Base-by-base conservation (phyloP, 2,329 filamentous ascomycete species). In the Phialophora expanda region DNA sequence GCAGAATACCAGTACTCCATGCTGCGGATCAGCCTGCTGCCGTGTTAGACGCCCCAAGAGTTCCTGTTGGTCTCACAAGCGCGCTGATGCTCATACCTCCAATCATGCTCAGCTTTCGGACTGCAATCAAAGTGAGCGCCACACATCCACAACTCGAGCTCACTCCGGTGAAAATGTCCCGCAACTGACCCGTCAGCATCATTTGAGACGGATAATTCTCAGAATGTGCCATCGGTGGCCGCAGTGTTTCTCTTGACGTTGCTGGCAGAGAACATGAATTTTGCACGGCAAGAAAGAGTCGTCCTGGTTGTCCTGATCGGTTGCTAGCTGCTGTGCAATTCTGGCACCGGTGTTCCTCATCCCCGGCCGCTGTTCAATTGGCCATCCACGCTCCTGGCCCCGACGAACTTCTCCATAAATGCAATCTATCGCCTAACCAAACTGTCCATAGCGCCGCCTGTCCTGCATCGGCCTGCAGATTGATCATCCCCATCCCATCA, bases 381-480 rank as follows among this genome's bases (percentile, higher is more conserved):
- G 56, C 44, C 28, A 48, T 50, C 56, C 41, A 58, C 22, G 12
- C 4, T n/a, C 30, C 60, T n/a, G 38, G 34, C 60, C 50, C 60
- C 41, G 28, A 30, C 50, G 20, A 56, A n/a, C 22, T 62, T 62
- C 61, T 63, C 61, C 61, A 63, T 63, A 57, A 55, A 44, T 14
- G 59, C 59, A 62, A 62, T 62, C 59, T 62, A 30, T 56, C 51
- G 58, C 58, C 38, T 61, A 62, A 56, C 60, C 50, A 32, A 53
- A 55, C 41, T 56, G 32, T 56, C n/a, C 34, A 57, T 63, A 63
- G 61, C 41, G 61, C 46, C 20, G 46, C 44, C 46, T 41, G 41
- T 32, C 62, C 55, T 44, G 53, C 44, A 54, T 62, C 56, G 34
- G 55, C 44, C 20, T 58, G 64, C 64, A 66, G 56, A 62, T 66